phyloP scores from a whole-genome alignment of 1,284 basidiomycete species.

The Malassezia brasiliensis region DNA sequence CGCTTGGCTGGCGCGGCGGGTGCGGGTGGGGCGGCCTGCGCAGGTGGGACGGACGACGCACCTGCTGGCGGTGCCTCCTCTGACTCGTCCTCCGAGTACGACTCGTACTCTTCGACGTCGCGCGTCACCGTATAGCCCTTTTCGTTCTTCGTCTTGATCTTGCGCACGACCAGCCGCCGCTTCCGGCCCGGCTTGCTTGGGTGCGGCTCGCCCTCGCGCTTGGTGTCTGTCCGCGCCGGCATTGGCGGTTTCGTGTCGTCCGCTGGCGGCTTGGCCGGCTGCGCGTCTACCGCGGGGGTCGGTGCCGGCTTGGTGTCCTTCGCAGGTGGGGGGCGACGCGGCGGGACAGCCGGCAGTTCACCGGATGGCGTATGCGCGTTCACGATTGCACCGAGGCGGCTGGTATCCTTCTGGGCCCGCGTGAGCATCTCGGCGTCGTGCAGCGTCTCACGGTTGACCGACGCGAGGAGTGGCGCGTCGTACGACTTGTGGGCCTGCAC shows the following conservation, averaged over 20 bases:
- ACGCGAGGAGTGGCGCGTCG: conserved; percentile 25
- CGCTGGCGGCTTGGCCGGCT: background rate
- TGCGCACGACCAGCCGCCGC: conserved; percentile 32
- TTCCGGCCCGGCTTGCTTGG: conserved; percentile 1
- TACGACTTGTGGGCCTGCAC: conserved; percentile 22
- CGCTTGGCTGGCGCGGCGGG: background rate
- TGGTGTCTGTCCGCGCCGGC: conserved; percentile 10
- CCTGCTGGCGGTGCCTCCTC: background rate
- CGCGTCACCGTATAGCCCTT: conserved; percentile 32
- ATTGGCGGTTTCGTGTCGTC: background rate
- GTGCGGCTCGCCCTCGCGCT: conserved; percentile 4
- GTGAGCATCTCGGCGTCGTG: conserved; percentile 24
- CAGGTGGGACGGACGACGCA: background rate
- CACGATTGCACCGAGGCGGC: background rate
- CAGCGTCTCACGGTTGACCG: conserved; percentile 29
- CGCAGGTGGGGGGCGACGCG: background rate
- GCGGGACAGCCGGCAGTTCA: background rate
- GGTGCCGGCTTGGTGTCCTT: background rate
- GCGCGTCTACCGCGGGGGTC: background rate
- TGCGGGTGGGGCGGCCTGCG: background rate
- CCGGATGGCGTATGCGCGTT: background rate
- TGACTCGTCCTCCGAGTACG: conserved; percentile 28
- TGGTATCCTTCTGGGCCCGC: conserved; percentile 19
- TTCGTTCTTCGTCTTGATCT: conserved; percentile 33
- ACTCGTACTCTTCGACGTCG: conserved; percentile 36